A percentile compares a stretch with the other conserved stretches of the same genome.
Evolutionary conservation across 192 early-diverging fungal species (phyloP).

Genomic region (Podila minutissima): DNA sequence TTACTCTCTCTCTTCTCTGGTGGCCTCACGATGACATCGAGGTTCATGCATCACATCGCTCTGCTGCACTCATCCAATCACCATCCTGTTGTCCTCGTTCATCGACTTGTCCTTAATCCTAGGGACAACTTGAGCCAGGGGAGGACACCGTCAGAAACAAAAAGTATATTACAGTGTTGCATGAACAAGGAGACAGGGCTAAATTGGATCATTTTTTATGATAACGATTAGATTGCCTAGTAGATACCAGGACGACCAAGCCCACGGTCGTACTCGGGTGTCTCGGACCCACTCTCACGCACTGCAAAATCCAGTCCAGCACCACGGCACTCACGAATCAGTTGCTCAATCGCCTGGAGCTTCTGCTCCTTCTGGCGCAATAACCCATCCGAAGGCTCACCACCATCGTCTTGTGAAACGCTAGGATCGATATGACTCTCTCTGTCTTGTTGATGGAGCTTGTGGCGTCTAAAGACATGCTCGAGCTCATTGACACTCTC

Average conservation of each 20-base stretch:
- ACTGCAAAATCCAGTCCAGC: slow-evolving; percentile 17
- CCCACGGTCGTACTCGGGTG: not conserved
- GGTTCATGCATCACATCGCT: too few species aligned
- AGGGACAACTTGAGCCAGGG: too few species aligned
- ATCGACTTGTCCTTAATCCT: too few species aligned
- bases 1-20: too few species aligned
- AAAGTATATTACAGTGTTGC: too few species aligned
- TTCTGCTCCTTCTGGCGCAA: slow-evolving; percentile 20
- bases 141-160: too few species aligned
- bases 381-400: not conserved
- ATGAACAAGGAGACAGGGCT: too few species aligned
- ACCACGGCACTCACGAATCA: slow-evolving; percentile 43
- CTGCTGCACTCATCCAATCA: too few species aligned
- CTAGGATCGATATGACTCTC: not conserved
- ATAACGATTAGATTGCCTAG: too few species aligned
- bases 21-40: too few species aligned
- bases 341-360: slow-evolving; percentile 32
- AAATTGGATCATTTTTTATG: too few species aligned
- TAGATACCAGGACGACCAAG: not conserved
- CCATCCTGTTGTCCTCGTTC: too few species aligned
- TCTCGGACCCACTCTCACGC: not conserved
- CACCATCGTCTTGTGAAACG: not conserved
- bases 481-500: slow-evolving; percentile 16
- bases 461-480: slow-evolving; percentile 17
- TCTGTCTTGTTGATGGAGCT: not conserved